Conservation (phyloP, 106 monocot genomes). For the Phalaenopsis aphrodite region DNA sequence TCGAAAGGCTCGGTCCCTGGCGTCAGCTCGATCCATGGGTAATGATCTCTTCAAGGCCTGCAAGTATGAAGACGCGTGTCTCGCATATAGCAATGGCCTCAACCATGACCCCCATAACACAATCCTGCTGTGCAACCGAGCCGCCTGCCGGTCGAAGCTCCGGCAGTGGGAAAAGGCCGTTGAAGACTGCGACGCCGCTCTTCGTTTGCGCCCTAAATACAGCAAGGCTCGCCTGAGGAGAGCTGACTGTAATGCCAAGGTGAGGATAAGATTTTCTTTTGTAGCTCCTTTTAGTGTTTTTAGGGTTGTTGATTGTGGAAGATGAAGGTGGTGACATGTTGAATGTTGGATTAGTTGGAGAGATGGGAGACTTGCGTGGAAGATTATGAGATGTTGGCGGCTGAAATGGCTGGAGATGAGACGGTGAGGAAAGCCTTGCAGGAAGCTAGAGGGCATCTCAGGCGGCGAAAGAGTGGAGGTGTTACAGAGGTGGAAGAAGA, state of each 20-base stretch:
- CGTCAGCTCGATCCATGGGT: constrained; percentile 38
- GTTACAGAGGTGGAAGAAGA: neutral
- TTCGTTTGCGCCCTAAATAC: constrained; percentile 46
- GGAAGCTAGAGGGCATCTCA: constrained; percentile 36
- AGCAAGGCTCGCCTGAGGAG: constrained; percentile 59
- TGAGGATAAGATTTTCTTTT: constrained; percentile 2
- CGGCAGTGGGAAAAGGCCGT: constrained; percentile 55
- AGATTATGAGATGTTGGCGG: constrained; percentile 50
- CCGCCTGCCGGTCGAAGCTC: constrained; percentile 49
- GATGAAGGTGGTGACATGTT: neutral
- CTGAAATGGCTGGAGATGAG: constrained; percentile 57
- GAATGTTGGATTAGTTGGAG: constrained; percentile 37
- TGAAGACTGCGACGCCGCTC: constrained; percentile 52
- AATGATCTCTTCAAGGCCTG: constrained; percentile 60
- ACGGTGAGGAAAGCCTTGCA: constrained; percentile 42
- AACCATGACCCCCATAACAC: constrained; percentile 52
- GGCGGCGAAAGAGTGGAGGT: neutral
- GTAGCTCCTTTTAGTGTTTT: neutral
- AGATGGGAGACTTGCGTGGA: constrained; percentile 48
- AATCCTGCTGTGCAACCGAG: constrained; percentile 71
- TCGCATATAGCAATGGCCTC: constrained; percentile 56
- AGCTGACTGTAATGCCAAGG: constrained; percentile 82
- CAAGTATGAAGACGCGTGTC: constrained; percentile 59
- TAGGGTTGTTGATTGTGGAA: neutral
- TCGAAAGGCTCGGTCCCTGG: constrained; percentile 21